These are phyloP conservation scores for Cercospora canescens DNA, from an alignment of 2,329 filamentous ascomycete genomes.

Conservation along the genomic window DNA sequence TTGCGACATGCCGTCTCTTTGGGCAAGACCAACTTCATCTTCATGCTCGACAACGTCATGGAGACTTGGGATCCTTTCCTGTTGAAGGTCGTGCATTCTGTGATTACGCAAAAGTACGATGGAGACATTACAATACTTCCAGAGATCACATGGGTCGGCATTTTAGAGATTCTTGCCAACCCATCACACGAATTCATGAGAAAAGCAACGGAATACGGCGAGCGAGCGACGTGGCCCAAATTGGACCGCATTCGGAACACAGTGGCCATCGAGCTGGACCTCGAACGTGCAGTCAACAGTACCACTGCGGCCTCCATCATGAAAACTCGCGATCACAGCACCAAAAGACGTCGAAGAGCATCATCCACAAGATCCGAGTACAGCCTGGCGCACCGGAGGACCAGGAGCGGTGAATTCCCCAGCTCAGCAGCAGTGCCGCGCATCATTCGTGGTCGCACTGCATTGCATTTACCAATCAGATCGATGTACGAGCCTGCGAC, in stretches of 20 bases:
- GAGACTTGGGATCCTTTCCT: conserved; percentile 20
- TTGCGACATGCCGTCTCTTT: conserved; percentile 21
- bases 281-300: conserved; percentile 52
- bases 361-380: conserved; percentile 24
- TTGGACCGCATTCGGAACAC: conserved; percentile 82
- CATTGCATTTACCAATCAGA: conserved; percentile 14
- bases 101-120: conserved; percentile 87
- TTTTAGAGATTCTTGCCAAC: conserved; percentile 77
- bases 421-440: conserved; percentile 10
- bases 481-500: conserved; percentile 22
- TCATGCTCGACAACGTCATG: conserved; percentile 20
- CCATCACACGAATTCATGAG: conserved; percentile 86
- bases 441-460: conserved; percentile 14
- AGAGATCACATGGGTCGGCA: conserved; percentile 70
- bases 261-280: conserved; percentile 81
- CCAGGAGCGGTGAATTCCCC: conserved; percentile 9
- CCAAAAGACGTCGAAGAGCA: conserved; percentile 12
- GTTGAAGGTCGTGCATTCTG: conserved; percentile 59
- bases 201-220: conserved; percentile 72
- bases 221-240: conserved; percentile 90
- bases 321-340: neutral
- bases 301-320: conserved; percentile 55
- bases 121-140: conserved; percentile 95
- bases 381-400: conserved; percentile 10
- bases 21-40: conserved; percentile 16